Evolutionary conservation across 768 basidiomycete species (phyloP), one percentile per base, ranked within the genome.

Genomic region (Russula foetens): DNA sequence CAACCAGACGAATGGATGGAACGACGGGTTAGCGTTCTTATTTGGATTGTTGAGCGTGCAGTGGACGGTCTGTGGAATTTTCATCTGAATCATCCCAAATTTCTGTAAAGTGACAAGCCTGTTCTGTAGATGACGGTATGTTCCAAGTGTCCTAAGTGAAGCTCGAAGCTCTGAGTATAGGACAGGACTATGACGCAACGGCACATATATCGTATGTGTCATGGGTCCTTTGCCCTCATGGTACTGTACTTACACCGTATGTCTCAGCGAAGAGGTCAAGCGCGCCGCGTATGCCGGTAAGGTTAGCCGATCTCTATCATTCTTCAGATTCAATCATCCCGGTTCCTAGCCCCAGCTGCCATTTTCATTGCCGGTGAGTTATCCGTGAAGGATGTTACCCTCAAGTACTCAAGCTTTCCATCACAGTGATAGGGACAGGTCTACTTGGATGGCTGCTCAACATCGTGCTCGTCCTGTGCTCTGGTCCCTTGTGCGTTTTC

Each of bases 31-130:
- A 46, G 85, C 90, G 0, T 92, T 93, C 75, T 75, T 92, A 23
- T 86, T 96, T 65, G 92, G 92, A 26, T 73, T 94, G 53, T 77
- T 94, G 29, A 88, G 85, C 59, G 92, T 95, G 23, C 90, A 92
- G 70, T 92, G 90, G 88, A 90, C 88, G 65, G 85, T 90, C 67
- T 35, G 85, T 74, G n/a, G 24, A n/a, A 39, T 15, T 24, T 21
- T n/a, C n/a, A n/a, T n/a, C n/a, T n/a, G n/a, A n/a, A n/a, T n/a
- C 33, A 41, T 35, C 35, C 11, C 19, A 21, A 38, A 29, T 21
- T 46, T 24, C 3, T 7, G 17, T 35, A 52, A 24, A 47, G n/a
- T 55, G 31, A 33, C 58, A 59, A n/a, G 57, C 26, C 56, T 62
- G 7, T 51, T 46, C 47, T 56, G 41, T 59, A 83, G 82, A 84